These are phyloP conservation scores for Herpetospermum pedunculosum DNA, from an alignment of 306 rosid genomes.

Conservation along the genomic window DNA sequence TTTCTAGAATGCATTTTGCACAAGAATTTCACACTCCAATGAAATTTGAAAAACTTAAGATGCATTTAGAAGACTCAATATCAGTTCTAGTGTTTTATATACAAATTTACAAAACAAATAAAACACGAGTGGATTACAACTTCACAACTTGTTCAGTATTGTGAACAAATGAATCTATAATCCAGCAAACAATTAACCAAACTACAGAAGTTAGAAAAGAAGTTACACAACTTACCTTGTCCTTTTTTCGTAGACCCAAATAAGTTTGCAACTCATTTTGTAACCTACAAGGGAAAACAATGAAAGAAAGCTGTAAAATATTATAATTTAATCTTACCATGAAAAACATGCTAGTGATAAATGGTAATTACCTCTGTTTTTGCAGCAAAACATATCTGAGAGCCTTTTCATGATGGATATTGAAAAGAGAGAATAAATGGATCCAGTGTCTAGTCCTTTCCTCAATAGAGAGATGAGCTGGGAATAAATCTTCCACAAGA, in stretches of 20 bases:
- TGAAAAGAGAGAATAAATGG: constrained; percentile 63
- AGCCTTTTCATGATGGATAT: constrained; percentile 53
- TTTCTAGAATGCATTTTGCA: neutral
- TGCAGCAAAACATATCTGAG: constrained; percentile 52
- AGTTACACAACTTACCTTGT: constrained; percentile 43
- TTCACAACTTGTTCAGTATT: neutral
- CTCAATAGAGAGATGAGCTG: constrained; percentile 37
- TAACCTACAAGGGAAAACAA: constrained; percentile 43
- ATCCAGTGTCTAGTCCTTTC: constrained; percentile 90
- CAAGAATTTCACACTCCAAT: neutral
- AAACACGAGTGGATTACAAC: neutral
- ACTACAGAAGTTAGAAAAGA: constrained; percentile 7
- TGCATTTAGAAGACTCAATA: neutral
- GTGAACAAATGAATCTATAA: neutral
- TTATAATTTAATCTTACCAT: neutral
- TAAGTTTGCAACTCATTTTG: constrained; percentile 61
- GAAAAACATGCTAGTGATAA: constrained; percentile 3
- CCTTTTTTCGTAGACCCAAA: constrained; percentile 40
- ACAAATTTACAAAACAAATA: neutral
- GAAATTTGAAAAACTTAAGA: no score
- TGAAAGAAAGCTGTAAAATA: neutral
- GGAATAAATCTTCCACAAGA: constrained; percentile 67
- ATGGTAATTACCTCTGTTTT: constrained; percentile 80
- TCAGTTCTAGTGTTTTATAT: neutral
- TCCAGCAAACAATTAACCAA: neutral